Evolutionary conservation across 805 yeast genomes (phyloP), one percentile per base, ranked within the genome.

Genomic region (Yarrowia osloensis): DNA sequence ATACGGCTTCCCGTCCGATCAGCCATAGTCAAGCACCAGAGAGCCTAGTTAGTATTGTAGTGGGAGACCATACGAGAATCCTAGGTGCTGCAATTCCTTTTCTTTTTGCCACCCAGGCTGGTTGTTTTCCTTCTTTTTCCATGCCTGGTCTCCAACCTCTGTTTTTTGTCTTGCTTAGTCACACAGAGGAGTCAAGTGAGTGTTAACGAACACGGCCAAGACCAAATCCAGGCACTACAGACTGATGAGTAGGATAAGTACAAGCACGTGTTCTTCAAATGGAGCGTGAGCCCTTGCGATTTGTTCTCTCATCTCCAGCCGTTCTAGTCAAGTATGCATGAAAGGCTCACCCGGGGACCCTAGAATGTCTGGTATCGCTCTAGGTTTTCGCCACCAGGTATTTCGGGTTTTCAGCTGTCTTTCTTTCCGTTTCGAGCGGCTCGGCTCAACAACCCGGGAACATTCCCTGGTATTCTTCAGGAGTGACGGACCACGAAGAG

Each of bases 21-120:
- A 50, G 57, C 57, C 57, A 50, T 50, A 50, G 57, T 50, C 57
- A 50, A 50, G 57, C 57, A 50, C 57, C 57, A 50, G 57, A 50
- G 57, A 50, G 57, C 57, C 57, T 9, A 50, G 57, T 50, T 50
- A 50, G 57, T 50, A 50, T 50, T 50, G 57, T 50, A 50, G 57
- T 50, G 57, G 57, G 57, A 50, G 57, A 50, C 57, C 57, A 50
- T 50, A 50, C 57, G 57, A 50, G 57, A 50, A 50, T 50, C 57
- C 57, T 50, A 9, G 57, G 57, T 50, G 57, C 40, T 50, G 57
- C 57, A 50, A 50, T 50, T 50, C 33, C 7, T 19, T 15, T 28
- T 29, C 8, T 47, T 47, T 47, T 47, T 47, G 54, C 31, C 6
- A 8, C 29, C 28, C 19, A 24, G 3, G 12, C n/a, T 6, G 42